Evolutionary conservation across 805 yeast species (phyloP).

Genomic region (Candida broadrunensis): DNA sequence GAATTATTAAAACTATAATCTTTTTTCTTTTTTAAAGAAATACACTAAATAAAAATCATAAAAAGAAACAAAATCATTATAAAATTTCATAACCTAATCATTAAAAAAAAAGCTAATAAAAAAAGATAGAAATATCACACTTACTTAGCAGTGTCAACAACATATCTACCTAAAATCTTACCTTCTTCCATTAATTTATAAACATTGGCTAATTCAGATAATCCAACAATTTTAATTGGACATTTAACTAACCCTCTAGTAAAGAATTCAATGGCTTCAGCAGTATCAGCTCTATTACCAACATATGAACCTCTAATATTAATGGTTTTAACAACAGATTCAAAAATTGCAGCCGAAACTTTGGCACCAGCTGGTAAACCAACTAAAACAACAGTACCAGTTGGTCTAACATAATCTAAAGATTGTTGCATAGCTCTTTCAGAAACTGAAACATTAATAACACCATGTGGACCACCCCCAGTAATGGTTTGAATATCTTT

Average conservation of each 20-base stretch:
- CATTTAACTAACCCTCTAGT: slow-evolving; percentile 67
- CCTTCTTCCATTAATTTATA: slow-evolving; percentile 80
- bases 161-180: slow-evolving; percentile 84
- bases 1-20: too few relatives aligned
- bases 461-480: slow-evolving; percentile 76
- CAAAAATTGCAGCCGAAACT: slow-evolving; percentile 66
- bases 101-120: too few relatives aligned
- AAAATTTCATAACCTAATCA: too few relatives aligned
- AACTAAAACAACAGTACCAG: slow-evolving; percentile 41
- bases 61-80: too few relatives aligned
- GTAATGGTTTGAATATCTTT: slow-evolving; percentile 55
- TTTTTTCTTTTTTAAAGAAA: too few relatives aligned
- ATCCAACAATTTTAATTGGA: slow-evolving; percentile 73
- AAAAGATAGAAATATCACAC: too few relatives aligned
- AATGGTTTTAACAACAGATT: slow-evolving; percentile 69
- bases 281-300: slow-evolving; percentile 85
- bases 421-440: slow-evolving; percentile 65
- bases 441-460: slow-evolving; percentile 71
- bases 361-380: slow-evolving; percentile 82
- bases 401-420: slow-evolving; percentile 41
- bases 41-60: too few relatives aligned
- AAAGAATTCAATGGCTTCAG: slow-evolving; percentile 77
- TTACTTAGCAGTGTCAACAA: slow-evolving; percentile 71
- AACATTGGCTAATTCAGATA: slow-evolving; percentile 66
- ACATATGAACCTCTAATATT: slow-evolving; percentile 80